Conservation (phyloP, 2,329 filamentous ascomycete genomes). For the Amphichorda felina region DNA sequence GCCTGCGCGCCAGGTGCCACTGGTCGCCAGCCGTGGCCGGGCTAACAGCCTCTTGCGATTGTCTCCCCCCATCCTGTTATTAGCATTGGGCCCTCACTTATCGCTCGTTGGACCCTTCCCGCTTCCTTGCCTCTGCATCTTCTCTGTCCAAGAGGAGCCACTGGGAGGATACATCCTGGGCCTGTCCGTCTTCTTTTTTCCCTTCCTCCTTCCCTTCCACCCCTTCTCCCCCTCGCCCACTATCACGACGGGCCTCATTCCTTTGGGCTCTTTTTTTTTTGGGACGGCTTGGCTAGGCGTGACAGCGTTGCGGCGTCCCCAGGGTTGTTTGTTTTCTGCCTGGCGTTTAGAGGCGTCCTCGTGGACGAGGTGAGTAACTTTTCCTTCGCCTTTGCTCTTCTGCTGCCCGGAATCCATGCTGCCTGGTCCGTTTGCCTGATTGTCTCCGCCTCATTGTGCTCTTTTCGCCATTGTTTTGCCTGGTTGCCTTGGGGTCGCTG, state of each 20-base stretch:
- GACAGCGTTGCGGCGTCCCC: not conserved
- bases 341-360: no score
- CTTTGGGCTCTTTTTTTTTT: not conserved
- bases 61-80: slow-evolving; percentile 1
- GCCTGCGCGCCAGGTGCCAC: not conserved
- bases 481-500: no score
- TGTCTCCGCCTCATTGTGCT: no score
- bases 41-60: not conserved
- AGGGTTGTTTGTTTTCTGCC: no score
- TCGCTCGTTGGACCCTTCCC: slow-evolving; percentile 1
- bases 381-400: not conserved
- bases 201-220: not conserved
- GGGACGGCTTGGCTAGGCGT: not conserved
- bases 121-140: slow-evolving; percentile 3
- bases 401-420: not conserved
- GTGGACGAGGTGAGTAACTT: not conserved
- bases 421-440: not conserved
- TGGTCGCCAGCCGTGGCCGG: not conserved
- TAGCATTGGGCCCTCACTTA: slow-evolving; percentile 4
- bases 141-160: slow-evolving; percentile 1
- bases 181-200: not conserved
- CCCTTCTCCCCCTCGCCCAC: not conserved
- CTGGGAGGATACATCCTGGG: not conserved
- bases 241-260: not conserved
- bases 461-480: no score